These are phyloP conservation scores for Malassezia sp. DNA, from an alignment of 1,284 basidiomycete species.

Conservation along the genomic window DNA sequence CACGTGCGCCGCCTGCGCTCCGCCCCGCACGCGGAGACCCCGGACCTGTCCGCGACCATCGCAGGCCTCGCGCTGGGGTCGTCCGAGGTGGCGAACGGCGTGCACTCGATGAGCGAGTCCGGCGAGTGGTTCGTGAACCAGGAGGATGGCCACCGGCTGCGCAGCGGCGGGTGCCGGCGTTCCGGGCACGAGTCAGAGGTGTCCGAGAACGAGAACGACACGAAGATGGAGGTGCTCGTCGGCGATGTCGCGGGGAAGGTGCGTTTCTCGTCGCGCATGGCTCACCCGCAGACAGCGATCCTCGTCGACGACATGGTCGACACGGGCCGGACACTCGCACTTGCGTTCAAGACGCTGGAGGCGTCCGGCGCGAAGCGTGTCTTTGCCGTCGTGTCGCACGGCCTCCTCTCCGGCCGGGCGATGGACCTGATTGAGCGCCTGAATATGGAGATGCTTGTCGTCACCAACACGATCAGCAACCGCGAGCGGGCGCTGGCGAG, in stretches of 20 bases:
- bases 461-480: slow-evolving; percentile 70
- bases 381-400: slow-evolving; percentile 83
- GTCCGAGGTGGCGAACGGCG: slow-evolving; percentile 40
- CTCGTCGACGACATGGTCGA: slow-evolving; percentile 98
- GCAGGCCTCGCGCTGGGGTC: background rate
- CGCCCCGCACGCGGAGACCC: slow-evolving; percentile 22
- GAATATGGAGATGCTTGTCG: slow-evolving; percentile 75
- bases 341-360: slow-evolving; percentile 72
- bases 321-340: slow-evolving; percentile 72
- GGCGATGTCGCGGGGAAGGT: slow-evolving; percentile 91
- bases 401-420: slow-evolving; percentile 73
- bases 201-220: slow-evolving; percentile 45
- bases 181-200: slow-evolving; percentile 14
- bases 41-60: slow-evolving; percentile 15
- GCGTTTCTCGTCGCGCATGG: too few relatives aligned
- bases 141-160: slow-evolving; percentile 33
- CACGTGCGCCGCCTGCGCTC: slow-evolving; percentile 32
- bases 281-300: too few relatives aligned
- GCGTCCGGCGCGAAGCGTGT: slow-evolving; percentile 80
- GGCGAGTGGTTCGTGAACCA: slow-evolving; percentile 44
- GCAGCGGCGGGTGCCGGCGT: slow-evolving; percentile 25
- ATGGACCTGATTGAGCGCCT: slow-evolving; percentile 65
- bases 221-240: slow-evolving; percentile 79
- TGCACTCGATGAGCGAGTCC: slow-evolving; percentile 46
- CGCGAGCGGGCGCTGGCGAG: slow-evolving; percentile 49